Percentiles rank a stretch among this genome's conserved stretches.
Conservation (phyloP, 2,329 filamentous ascomycete genomes). For the Xylariales sp. region DNA sequence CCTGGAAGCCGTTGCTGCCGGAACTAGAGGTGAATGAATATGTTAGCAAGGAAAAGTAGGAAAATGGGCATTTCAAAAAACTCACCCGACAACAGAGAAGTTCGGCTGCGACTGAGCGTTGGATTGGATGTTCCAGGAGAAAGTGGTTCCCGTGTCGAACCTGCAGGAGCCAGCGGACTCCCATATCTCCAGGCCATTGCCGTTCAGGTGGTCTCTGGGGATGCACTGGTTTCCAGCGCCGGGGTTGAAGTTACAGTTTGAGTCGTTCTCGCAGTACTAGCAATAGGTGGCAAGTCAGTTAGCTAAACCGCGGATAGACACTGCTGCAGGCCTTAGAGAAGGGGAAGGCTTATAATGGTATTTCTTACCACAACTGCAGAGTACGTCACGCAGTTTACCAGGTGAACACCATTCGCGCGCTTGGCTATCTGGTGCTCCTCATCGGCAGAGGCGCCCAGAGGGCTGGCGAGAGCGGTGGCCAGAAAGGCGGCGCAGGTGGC, state of each 20-base stretch:
- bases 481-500: neutral
- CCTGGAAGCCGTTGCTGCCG: constrained; percentile 17
- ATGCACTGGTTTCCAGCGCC: constrained; percentile 16
- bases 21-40: neutral
- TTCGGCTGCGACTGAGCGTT: constrained; percentile 14
- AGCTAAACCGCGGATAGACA: neutral
- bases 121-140: constrained; percentile 24
- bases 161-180: constrained; percentile 12
- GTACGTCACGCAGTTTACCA: constrained; percentile 22
- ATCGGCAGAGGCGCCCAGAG: neutral
- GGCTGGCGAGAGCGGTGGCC: constrained; percentile 7
- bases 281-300: neutral
- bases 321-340: neutral
- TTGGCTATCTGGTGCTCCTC: neutral
- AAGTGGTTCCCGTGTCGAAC: constrained; percentile 14
- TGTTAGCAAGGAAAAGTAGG: neutral
- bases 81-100: constrained; percentile 20
- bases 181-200: neutral
- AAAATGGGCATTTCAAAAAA: neutral
- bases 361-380: constrained; percentile 11
- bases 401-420: constrained; percentile 6
- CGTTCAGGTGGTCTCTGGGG: constrained; percentile 12
- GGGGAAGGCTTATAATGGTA: neutral
- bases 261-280: constrained; percentile 19
- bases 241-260: constrained; percentile 22